phyloP scores from a whole-genome alignment of 2,329 filamentous ascomycete genomes.

The Trichophyton equinum region DNA sequence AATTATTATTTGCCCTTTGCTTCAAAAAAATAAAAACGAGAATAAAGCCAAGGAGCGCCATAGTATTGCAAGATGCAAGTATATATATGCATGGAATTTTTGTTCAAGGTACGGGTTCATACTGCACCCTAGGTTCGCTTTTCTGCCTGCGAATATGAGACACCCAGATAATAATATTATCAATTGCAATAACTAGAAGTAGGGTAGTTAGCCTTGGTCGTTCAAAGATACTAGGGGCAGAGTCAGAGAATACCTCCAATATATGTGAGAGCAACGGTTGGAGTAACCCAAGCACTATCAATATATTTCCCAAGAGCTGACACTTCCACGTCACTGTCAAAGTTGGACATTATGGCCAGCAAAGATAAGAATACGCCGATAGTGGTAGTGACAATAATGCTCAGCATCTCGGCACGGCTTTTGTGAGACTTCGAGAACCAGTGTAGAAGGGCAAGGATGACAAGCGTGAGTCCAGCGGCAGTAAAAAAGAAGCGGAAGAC shows the following conservation, averaged over 20 bases:
- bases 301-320: not conserved
- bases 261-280: not conserved
- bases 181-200: not conserved
- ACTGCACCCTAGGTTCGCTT: not conserved
- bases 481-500: conserved; percentile 27
- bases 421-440: conserved; percentile 17
- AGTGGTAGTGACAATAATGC: conserved; percentile 7
- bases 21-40: not conserved
- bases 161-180: not conserved
- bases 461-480: conserved; percentile 26
- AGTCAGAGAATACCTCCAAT: not conserved
- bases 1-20: no score
- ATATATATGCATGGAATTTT: not conserved
- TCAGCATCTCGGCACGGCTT: conserved; percentile 13
- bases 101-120: not conserved
- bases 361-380: conserved; percentile 9
- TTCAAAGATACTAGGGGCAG: not conserved
- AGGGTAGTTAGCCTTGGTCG: not conserved
- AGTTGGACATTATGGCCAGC: conserved; percentile 6
- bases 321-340: not conserved
- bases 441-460: conserved; percentile 22
- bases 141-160: not conserved
- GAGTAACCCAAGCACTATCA: not conserved
- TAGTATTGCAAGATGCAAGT: not conserved
- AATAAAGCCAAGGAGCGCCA: not conserved